Evolutionary conservation across 2,329 filamentous ascomycete genomes (phyloP).

Genomic region (Mycogone perniciosa): DNA sequence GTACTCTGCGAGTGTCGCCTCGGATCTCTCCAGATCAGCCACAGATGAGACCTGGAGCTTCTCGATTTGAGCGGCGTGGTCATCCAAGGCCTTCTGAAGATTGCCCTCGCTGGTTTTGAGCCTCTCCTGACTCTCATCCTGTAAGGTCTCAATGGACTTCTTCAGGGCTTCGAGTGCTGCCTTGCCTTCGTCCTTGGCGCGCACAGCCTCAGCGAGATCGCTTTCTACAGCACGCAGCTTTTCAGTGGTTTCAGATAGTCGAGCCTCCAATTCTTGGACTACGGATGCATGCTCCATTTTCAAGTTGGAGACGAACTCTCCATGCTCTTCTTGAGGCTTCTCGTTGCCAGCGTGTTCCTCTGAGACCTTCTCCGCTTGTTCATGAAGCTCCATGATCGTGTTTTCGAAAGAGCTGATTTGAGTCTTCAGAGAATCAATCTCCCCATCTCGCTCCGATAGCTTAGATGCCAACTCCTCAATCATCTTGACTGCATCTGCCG

Average conservation of each 20-base stretch:
- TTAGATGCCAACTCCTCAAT: constrained; percentile 55
- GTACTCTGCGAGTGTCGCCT: constrained; percentile 44
- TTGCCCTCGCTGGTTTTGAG: constrained; percentile 27
- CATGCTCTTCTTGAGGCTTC: constrained; percentile 36
- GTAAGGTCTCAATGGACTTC: constrained; percentile 41
- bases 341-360: constrained; percentile 33
- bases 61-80: constrained; percentile 45
- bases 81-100: constrained; percentile 34
- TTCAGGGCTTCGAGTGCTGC: constrained; percentile 43
- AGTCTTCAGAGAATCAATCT: constrained; percentile 50
- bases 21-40: constrained; percentile 44
- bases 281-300: constrained; percentile 45
- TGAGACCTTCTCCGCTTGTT: constrained; percentile 39
- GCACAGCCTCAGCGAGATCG: constrained; percentile 43
- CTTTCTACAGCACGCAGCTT: constrained; percentile 47
- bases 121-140: constrained; percentile 30
- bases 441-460: constrained; percentile 50
- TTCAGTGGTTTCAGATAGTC: constrained; percentile 43
- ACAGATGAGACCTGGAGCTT: constrained; percentile 42
- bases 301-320: constrained; percentile 38
- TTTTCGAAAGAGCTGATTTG: constrained; percentile 51
- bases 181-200: constrained; percentile 43
- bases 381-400: constrained; percentile 48
- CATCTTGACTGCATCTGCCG: constrained; percentile 44
- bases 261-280: constrained; percentile 39